These are phyloP conservation scores for Zostera marina DNA, from an alignment of 116 monocot genomes.

Conservation along the genomic window DNA sequence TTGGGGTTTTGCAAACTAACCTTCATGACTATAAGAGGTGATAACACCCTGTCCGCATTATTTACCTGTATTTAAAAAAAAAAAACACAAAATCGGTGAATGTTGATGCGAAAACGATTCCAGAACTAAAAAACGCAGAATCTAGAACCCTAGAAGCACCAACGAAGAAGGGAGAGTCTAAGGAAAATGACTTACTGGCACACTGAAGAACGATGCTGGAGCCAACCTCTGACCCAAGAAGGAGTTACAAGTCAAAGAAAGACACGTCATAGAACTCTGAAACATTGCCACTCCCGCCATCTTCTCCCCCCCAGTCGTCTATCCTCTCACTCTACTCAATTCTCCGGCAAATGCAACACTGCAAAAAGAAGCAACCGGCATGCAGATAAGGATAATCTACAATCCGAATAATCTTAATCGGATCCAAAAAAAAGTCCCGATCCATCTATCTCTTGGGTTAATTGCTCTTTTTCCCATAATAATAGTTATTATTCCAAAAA, in stretches of 20 bases:
- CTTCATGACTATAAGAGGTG: conserved; percentile 13
- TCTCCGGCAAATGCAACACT: background rate
- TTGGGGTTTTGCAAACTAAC: conserved; percentile 1
- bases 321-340: background rate
- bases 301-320: background rate
- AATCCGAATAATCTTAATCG: background rate
- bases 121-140: background rate
- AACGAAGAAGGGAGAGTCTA: background rate
- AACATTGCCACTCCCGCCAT: conserved; percentile 58
- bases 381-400: conserved; percentile 1
- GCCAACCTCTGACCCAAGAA: conserved; percentile 54
- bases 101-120: background rate
- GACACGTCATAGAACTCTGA: conserved; percentile 64
- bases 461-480: too few relatives aligned
- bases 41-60: background rate
- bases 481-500: too few relatives aligned
- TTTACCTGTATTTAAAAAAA: conserved; percentile 14
- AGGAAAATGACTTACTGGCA: conserved; percentile 14
- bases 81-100: background rate
- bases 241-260: conserved; percentile 47
- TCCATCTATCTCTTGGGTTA: too few relatives aligned
- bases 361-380: too few relatives aligned
- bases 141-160: background rate
- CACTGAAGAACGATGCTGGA: conserved; percentile 12
- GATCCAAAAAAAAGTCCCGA: background rate